A percentile compares a stretch with the other conserved stretches of the same genome.
Conservation (phyloP, 345 rosid species). For the Salix exigua region DNA sequence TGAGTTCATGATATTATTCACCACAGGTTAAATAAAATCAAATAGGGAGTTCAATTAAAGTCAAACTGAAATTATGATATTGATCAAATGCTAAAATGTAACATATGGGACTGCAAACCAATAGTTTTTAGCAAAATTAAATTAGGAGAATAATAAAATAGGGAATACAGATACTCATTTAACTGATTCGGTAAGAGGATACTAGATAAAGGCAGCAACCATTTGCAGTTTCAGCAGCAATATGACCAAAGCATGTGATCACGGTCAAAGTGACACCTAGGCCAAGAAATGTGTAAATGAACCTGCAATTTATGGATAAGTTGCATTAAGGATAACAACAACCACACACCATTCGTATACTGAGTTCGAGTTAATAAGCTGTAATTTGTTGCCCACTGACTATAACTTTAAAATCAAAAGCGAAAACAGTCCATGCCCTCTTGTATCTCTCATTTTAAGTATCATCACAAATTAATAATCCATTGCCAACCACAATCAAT, state of each 20-base stretch:
- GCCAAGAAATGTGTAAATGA: conserved; percentile 69
- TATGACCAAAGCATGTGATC: conserved; percentile 75
- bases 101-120: neutral
- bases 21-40: neutral
- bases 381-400: neutral
- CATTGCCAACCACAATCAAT: neutral
- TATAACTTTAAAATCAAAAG: neutral
- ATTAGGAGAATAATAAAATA: neutral
- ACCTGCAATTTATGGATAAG: conserved; percentile 46
- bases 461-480: neutral
- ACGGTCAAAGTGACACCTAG: conserved; percentile 60
- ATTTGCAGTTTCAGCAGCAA: conserved; percentile 79
- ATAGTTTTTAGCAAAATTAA: neutral
- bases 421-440: neutral
- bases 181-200: conserved; percentile 28
- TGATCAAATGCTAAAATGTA: neutral
- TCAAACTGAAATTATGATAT: neutral
- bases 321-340: conserved; percentile 6
- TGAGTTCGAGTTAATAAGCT: neutral
- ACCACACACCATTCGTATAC: neutral
- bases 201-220: conserved; percentile 87
- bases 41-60: neutral
- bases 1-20: neutral
- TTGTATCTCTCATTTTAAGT: neutral
- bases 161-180: neutral